Evolutionary conservation across 441 rosid species (phyloP), one percentile per base, ranked within the genome.

Genomic region (Populus hybrid): DNA sequence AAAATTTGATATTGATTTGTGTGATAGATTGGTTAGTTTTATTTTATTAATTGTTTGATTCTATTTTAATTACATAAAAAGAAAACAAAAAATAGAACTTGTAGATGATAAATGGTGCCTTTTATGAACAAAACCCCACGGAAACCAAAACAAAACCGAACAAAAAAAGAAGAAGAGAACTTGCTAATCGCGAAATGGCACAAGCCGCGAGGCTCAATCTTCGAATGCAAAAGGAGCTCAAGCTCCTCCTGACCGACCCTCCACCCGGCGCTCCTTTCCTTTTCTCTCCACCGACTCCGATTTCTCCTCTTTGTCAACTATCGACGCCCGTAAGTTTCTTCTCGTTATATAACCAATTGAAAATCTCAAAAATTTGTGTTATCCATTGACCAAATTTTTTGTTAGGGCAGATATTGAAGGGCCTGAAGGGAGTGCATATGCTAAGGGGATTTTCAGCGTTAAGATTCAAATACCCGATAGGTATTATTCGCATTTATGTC

Each of bases 161-260:
- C 2, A 12, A 46, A 46, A 42, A 12, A 0, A 10, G 3, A 12
- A 12, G 8, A 4, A 4, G 53, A 46, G 18, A 46, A 46, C 2
- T 1, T 12, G 18, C 16, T 3, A 4, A 4, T 46, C 53, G 18
- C 53, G 53, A 72, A 42, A 92, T 93, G 98, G 91, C 95, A 10
- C 98, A 92, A 78, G 97, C 94, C 38, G 94, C 92, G 30, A 89
- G 98, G 75, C 86, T 94, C 67, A 89, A 73, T 75, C 87, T 92
- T 75, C 82, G 95, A 73, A 85, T 94, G 93, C 98, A 91, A 12
- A 94, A 91, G 89, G 98, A 94, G 81, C 79, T 94, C 5, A 94
- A 89, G 88, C 90, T 94, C 11, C 94, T 94, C 73, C 93, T 94
- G 81, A 69, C 86, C 59, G 98, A 94, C 34, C 95, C 95, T 36